Evolutionary conservation across 148 eudicot species (phyloP).

Genomic region (Camellia lanceoleosa): DNA sequence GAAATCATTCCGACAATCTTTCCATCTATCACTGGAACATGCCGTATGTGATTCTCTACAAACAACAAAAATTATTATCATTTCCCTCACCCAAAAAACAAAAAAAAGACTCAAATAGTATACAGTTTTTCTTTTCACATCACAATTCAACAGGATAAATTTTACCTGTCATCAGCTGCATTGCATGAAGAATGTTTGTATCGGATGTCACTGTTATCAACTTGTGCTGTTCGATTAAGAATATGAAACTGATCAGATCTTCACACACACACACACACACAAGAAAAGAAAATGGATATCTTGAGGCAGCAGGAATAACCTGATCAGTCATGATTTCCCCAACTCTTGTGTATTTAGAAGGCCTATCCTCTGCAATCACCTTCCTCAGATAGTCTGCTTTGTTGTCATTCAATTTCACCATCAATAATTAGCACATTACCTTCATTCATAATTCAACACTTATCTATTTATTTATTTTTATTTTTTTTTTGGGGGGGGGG

Average conservation of each 20-base stretch:
- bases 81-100: no score
- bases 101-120: no score
- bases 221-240: slow-evolving; percentile 42
- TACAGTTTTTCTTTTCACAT: no score
- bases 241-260: background rate
- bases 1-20: slow-evolving; percentile 87
- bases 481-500: no score
- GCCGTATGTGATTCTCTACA: slow-evolving; percentile 77
- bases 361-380: slow-evolving; percentile 56
- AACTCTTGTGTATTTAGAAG: slow-evolving; percentile 63
- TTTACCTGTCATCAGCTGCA: slow-evolving; percentile 91
- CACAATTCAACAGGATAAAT: background rate
- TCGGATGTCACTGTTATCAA: slow-evolving; percentile 78
- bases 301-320: slow-evolving; percentile 30
- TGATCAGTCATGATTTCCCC: slow-evolving; percentile 78
- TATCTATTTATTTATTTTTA: no score
- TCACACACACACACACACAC: no score
- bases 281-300: background rate
- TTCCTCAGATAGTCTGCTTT: slow-evolving; percentile 66
- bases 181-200: slow-evolving; percentile 76
- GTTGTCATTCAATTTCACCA: slow-evolving; percentile 11
- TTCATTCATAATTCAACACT: background rate
- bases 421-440: background rate
- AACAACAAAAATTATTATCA: slow-evolving; percentile 11
- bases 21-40: slow-evolving; percentile 82